phyloP scores from a whole-genome alignment of 805 yeast genomes.

The Groenewaldozyma tartarivorans region DNA sequence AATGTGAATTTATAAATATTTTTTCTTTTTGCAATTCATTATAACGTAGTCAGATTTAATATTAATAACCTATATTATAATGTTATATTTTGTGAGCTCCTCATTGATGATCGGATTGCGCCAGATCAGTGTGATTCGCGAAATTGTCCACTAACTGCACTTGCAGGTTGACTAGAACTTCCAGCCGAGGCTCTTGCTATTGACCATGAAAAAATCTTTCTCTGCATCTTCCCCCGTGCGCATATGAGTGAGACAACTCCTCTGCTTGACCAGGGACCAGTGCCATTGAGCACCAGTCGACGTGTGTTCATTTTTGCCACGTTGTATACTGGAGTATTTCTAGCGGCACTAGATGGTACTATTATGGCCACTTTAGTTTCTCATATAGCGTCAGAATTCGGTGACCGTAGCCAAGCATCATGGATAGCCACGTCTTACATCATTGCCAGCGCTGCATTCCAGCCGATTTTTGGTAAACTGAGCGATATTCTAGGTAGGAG shows the following conservation, averaged over 20 bases:
- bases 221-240: too few relatives aligned
- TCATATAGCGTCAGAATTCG: constrained; percentile 49
- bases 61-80: background rate
- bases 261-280: too few relatives aligned
- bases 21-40: too few relatives aligned
- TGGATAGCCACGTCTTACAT: constrained; percentile 72
- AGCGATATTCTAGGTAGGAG: constrained; percentile 45
- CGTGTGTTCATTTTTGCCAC: constrained; percentile 11
- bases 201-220: too few relatives aligned
- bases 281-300: too few relatives aligned
- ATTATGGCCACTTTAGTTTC: constrained; percentile 51
- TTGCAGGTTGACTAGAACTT: too few relatives aligned
- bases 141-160: too few relatives aligned
- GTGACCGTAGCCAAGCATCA: constrained; percentile 40
- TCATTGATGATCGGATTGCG: too few relatives aligned
- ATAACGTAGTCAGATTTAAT: background rate
- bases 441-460: constrained; percentile 61
- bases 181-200: too few relatives aligned
- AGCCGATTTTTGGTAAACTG: constrained; percentile 62
- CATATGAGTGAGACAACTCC: too few relatives aligned
- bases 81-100: background rate
- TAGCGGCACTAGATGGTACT: constrained; percentile 53
- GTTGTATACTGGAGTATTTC: constrained; percentile 28
- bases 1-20: too few relatives aligned
- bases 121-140: too few relatives aligned